phyloP scores from a whole-genome alignment of 2,329 filamentous ascomycete genomes.

The Diplocarpon rosae region DNA sequence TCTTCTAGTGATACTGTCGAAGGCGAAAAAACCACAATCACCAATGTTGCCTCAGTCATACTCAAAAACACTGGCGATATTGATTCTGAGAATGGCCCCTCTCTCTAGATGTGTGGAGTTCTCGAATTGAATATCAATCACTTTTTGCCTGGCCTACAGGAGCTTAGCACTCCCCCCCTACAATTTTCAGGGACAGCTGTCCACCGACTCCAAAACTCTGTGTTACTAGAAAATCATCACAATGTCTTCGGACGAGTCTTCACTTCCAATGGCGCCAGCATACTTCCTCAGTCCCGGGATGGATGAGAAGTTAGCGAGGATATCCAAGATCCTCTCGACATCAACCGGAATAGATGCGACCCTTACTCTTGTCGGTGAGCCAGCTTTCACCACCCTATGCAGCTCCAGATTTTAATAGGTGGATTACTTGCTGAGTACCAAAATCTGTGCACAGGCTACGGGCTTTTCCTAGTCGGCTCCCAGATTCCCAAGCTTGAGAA shows the following conservation, averaged over 20 bases:
- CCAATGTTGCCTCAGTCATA: too few species aligned
- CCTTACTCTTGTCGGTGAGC: constrained; percentile 2
- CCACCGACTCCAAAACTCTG: too few species aligned
- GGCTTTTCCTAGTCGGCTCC: constrained; percentile 5
- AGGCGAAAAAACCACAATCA: too few species aligned
- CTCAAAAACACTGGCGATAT: too few species aligned
- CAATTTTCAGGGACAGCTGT: too few species aligned
- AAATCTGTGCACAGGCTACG: background rate
- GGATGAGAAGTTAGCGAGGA: constrained; percentile 1
- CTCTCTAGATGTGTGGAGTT: too few species aligned
- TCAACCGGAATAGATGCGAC: constrained; percentile 5
- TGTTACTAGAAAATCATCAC: background rate
- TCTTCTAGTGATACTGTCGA: too few species aligned
- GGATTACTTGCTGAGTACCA: background rate
- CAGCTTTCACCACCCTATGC: background rate
- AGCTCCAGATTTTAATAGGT: background rate
- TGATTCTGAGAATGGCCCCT: too few species aligned
- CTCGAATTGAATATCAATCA: too few species aligned
- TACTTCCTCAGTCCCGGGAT: background rate
- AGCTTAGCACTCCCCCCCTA: too few species aligned
- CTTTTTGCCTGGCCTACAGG: too few species aligned
- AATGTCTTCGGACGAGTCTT: background rate
- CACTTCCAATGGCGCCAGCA: background rate
- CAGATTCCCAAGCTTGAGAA: constrained; percentile 5
- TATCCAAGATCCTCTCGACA: constrained; percentile 3